Conservation (phyloP, 2,329 filamentous ascomycete genomes). For the Huntiella savannae region DNA sequence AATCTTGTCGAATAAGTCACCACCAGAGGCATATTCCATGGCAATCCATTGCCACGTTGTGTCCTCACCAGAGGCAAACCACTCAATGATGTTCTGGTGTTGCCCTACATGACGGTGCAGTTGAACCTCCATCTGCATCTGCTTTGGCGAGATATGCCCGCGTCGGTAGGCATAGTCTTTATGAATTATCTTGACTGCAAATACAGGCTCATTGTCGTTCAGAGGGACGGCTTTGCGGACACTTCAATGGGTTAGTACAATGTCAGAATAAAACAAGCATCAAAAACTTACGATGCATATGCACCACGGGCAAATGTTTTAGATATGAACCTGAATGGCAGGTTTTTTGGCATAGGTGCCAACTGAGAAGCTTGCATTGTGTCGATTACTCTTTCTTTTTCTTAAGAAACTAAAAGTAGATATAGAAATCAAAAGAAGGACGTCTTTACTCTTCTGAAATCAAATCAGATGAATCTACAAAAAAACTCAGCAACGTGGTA, state of each 20-base stretch:
- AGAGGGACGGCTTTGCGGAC: slow-evolving; percentile 84
- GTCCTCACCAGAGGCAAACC: slow-evolving; percentile 77
- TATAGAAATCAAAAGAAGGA: too few species aligned
- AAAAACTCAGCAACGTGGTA: too few species aligned
- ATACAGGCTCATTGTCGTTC: slow-evolving; percentile 51
- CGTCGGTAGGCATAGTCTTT: slow-evolving; percentile 83
- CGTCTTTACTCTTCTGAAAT: too few species aligned
- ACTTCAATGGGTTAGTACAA: slow-evolving; percentile 25
- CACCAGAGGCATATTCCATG: slow-evolving; percentile 91
- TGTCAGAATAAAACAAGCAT: slow-evolving; percentile 5
- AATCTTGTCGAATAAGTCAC: slow-evolving; percentile 97
- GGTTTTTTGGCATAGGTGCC: slow-evolving; percentile 62
- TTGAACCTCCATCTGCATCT: slow-evolving; percentile 79
- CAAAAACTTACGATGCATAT: slow-evolving; percentile 65
- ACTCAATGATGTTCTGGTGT: slow-evolving; percentile 86
- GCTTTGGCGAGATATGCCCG: slow-evolving; percentile 73
- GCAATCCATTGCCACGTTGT: slow-evolving; percentile 85
- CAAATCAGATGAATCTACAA: too few species aligned
- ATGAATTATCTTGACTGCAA: slow-evolving; percentile 97
- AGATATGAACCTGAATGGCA: slow-evolving; percentile 88
- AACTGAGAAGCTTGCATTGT: slow-evolving; percentile 44
- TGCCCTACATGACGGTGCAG: slow-evolving; percentile 76
- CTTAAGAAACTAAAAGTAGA: too few species aligned
- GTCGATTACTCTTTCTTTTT: background rate
- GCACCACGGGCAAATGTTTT: slow-evolving; percentile 93